These are phyloP conservation scores for Sporothrix euskadiensis DNA, from an alignment of 2,329 filamentous ascomycete genomes.

Conservation along the genomic window DNA sequence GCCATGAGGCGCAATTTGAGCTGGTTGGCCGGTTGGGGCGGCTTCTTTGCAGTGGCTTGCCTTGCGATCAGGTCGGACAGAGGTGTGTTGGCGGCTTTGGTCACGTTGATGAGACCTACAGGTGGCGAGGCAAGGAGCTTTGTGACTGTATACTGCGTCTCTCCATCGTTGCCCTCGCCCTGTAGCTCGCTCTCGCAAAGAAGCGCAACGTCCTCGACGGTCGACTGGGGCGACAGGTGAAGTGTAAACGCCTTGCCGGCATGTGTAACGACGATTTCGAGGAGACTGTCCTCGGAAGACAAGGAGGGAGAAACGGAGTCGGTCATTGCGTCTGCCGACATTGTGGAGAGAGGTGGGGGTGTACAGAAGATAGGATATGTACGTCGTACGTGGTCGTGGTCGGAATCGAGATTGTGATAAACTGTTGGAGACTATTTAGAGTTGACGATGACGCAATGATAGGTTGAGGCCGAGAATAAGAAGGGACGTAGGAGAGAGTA, in stretches of 20 bases:
- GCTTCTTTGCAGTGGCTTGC: not conserved
- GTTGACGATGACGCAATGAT: slow-evolving; percentile 5
- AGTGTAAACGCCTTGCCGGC: slow-evolving; percentile 33
- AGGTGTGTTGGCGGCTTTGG: slow-evolving; percentile 33
- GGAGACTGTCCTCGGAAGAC: not conserved
- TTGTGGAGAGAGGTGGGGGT: not conserved
- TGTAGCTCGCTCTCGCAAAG: slow-evolving; percentile 33
- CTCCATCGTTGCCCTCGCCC: not conserved
- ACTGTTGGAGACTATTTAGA: not conserved
- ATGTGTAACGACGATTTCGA: slow-evolving; percentile 33
- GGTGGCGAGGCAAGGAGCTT: slow-evolving; percentile 37
- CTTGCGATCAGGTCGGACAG: slow-evolving; percentile 34
- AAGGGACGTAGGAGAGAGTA: not conserved
- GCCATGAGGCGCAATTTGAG: slow-evolving; percentile 39
- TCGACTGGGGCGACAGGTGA: slow-evolving; percentile 29
- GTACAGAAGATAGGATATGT: not conserved
- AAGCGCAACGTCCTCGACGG: slow-evolving; percentile 35
- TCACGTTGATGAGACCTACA: slow-evolving; percentile 36
- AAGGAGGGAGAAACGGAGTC: not conserved
- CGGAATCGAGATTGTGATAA: not conserved
- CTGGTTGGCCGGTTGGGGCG: not conserved
- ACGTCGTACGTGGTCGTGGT: too few species aligned
- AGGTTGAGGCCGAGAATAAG: not conserved
- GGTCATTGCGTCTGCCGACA: not conserved
- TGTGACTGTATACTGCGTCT: slow-evolving; percentile 34